Conservation (phyloP, 2,329 filamentous ascomycete genomes). For the Monosporascus sp. region DNA sequence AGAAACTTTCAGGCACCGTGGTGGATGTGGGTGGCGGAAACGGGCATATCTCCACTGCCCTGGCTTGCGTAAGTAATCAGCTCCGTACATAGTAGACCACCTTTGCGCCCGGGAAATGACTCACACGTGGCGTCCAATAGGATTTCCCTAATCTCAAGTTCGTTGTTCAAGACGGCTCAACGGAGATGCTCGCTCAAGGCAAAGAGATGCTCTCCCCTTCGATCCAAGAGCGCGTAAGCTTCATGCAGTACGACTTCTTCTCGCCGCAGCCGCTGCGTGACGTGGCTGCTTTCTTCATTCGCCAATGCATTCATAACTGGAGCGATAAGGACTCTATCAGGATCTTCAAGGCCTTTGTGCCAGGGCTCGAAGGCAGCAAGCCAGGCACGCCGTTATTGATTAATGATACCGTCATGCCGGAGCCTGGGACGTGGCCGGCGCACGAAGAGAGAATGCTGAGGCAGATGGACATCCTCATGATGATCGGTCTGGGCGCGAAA, state of each 20-base stretch:
- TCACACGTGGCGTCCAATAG: no score
- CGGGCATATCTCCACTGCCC: constrained; percentile 9
- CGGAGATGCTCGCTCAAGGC: no score
- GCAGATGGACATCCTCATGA: constrained; percentile 21
- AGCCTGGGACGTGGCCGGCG: constrained; percentile 1
- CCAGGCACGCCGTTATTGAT: constrained; percentile 17
- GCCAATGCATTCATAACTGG: constrained; percentile 21
- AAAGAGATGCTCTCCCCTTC: no score
- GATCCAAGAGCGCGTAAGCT: constrained; percentile 13
- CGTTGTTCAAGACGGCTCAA: no score
- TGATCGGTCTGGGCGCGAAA: constrained; percentile 18
- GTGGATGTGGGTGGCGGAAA: constrained; percentile 14
- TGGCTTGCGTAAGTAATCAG: constrained; percentile 10
- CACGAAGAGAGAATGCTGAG: constrained; percentile 12
- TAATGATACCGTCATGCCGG: constrained; percentile 17
- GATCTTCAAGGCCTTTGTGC: constrained; percentile 19
- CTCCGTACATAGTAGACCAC: no score
- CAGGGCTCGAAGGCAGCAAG: constrained; percentile 14
- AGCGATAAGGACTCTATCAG: constrained; percentile 16
- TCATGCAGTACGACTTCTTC: constrained; percentile 19
- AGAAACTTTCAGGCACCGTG: constrained; percentile 4
- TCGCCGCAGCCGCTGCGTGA: constrained; percentile 13
- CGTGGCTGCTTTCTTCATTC: constrained; percentile 17
- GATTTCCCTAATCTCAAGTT: no score
- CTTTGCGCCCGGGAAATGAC: no score